Evolutionary conservation across 2,329 filamentous ascomycete species (phyloP).

Genomic region (Pseudocercospora cruenta): DNA sequence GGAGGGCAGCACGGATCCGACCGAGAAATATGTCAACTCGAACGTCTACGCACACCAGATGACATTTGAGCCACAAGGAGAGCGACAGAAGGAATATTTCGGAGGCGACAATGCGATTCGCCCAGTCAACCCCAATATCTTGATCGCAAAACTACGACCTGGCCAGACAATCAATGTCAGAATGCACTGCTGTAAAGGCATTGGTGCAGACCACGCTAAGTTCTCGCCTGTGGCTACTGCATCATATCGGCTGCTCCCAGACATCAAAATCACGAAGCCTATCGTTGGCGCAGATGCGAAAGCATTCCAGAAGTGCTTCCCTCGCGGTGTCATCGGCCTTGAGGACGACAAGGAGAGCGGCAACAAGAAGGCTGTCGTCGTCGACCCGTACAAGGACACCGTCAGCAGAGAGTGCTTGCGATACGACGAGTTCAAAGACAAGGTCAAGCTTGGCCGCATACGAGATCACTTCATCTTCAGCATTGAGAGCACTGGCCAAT

Average conservation of each 20-base stretch:
- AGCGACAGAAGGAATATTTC: constrained; percentile 69
- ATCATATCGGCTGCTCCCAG: constrained; percentile 86
- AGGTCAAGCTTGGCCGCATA: constrained; percentile 88
- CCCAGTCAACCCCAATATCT: constrained; percentile 86
- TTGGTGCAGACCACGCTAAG: constrained; percentile 93
- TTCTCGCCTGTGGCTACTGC: constrained; percentile 96
- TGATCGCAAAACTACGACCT: constrained; percentile 91
- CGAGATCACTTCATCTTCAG: constrained; percentile 98
- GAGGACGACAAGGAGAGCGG: constrained; percentile 71
- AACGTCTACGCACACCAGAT: constrained; percentile 64
- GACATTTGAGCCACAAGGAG: constrained; percentile 73
- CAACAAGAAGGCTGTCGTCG: constrained; percentile 84
- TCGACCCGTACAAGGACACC: constrained; percentile 88
- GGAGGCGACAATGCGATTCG: constrained; percentile 64
- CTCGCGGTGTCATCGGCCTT: constrained; percentile 80
- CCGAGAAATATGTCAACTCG: constrained; percentile 82
- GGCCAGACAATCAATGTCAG: constrained; percentile 83
- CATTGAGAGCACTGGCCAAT: constrained; percentile 93
- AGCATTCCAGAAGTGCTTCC: constrained; percentile 91
- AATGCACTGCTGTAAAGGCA: constrained; percentile 93
- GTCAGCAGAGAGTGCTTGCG: constrained; percentile 91
- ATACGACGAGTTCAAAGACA: constrained; percentile 90
- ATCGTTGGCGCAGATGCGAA: constrained; percentile 84
- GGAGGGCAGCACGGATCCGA: constrained; percentile 75
- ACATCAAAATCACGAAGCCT: constrained; percentile 79